phyloP scores from a whole-genome alignment of 2,329 filamentous ascomycete genomes.

The Zalaria sp. region DNA sequence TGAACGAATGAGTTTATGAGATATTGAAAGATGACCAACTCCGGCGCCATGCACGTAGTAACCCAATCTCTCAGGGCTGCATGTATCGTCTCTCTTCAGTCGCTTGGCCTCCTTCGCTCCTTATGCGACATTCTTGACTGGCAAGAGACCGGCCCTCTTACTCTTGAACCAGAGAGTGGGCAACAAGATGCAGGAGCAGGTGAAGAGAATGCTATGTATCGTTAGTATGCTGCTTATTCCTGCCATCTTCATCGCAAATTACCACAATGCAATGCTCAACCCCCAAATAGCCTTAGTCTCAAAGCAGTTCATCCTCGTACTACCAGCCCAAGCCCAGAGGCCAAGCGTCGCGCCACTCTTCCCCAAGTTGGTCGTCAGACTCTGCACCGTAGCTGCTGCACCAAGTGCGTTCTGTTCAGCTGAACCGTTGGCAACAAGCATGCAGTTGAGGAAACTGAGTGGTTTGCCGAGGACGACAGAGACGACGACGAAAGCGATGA shows the following conservation, averaged over 20 bases:
- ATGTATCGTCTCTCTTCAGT: no score
- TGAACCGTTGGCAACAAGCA: constrained; percentile 33
- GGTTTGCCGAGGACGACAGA: constrained; percentile 67
- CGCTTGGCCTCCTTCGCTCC: not conserved
- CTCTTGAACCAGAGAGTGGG: constrained; percentile 36
- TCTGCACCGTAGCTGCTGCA: constrained; percentile 39
- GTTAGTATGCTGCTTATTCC: not conserved
- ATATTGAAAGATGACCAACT: no score
- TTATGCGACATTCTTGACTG: not conserved
- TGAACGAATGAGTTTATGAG: no score
- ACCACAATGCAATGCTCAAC: constrained; percentile 63
- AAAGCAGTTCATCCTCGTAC: constrained; percentile 54
- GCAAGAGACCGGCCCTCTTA: constrained; percentile 23
- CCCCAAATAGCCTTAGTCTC: constrained; percentile 85
- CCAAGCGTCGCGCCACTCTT: constrained; percentile 35
- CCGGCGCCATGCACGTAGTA: no score
- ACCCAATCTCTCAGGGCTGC: no score
- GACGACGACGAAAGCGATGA: constrained; percentile 66
- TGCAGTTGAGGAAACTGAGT: constrained; percentile 64
- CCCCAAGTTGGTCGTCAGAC: constrained; percentile 37
- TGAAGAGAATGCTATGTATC: constrained; percentile 29
- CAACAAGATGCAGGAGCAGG: constrained; percentile 28
- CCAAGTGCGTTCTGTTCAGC: constrained; percentile 29
- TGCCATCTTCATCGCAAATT: constrained; percentile 18
- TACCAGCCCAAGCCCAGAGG: constrained; percentile 43